Base-by-base conservation (phyloP, 768 basidiomycete species). In the Cantharellus anzutake region DNA sequence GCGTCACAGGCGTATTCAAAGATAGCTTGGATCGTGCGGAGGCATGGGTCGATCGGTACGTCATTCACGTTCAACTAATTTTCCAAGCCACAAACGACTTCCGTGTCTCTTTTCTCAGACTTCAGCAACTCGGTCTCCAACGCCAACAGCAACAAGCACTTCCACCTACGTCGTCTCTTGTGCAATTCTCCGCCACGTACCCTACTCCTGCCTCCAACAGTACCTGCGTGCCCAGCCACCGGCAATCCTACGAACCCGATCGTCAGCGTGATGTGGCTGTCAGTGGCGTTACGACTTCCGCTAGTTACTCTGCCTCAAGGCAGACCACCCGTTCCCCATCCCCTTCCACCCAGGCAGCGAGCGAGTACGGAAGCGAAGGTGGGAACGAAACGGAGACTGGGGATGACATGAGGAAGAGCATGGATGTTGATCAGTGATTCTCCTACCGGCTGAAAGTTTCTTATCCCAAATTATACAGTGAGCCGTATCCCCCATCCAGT, bases 1-100 rank as follows among this genome's bases (percentile, higher is more conserved):
- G 86, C 38, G 87, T 92, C 38, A 87, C 87, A n/a, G 77, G 79
- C 3, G 87, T 93, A 34, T 84, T 93, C 62, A 84, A 82, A 66
- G 91, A 92, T 62, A 86, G 82, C 63, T 73, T 93, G 69, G 89
- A 92, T 68, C 75, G 83, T 59, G 91, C 90, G 39, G 91, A 93
- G 68, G 78, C 84, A 80, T 89, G 44, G 59, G 62, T 62, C 37
- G 56, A 57, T 57, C 29, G 37, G 68, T 65, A 34, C 5, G 14
- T 51, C 4, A 1, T 3, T 3, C 37, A 41, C 44, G 7, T 41
- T 44, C 29, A 7, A 11, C 42, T 34, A 20, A 42, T 44, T 5
- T 53, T 40, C 3, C 11, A 48, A 48, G 11, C 29, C 14, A 7
- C 35, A 37, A 55, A 11, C 52, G 11, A 37, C 7, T 11, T 11